Evolutionary conservation across 345 rosid species (phyloP).

Genomic region (Trapa bicornis): DNA sequence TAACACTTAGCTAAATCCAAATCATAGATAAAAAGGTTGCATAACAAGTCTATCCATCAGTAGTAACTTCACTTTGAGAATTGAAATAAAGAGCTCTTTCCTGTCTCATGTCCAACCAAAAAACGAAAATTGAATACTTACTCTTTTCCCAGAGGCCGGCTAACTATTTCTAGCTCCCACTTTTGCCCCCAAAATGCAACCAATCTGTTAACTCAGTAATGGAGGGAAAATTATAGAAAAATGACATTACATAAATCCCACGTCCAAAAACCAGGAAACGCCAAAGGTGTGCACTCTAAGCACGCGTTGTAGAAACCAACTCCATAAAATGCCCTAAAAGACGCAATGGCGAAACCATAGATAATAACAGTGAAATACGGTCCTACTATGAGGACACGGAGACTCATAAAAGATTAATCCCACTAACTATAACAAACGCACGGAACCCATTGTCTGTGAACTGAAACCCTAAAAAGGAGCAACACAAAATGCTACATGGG

Average conservation of each 20-base stretch:
- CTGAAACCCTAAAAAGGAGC: not conserved
- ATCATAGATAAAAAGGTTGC: not conserved
- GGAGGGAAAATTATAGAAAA: not conserved
- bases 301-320: not conserved
- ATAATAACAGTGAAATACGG: not conserved
- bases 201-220: not conserved
- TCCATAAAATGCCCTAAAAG: not conserved
- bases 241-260: not conserved
- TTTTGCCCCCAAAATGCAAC: not conserved
- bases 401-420: not conserved
- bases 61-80: not conserved
- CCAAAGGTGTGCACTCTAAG: not conserved
- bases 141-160: not conserved
- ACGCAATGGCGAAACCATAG: not conserved
- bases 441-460: not conserved
- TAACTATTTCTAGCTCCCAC: not conserved
- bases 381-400: not conserved
- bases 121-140: not conserved
- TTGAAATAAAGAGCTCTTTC: not conserved
- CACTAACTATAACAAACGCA: not conserved
- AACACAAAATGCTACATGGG: not conserved
- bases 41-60: not conserved
- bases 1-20: not conserved
- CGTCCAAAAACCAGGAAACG: not conserved
- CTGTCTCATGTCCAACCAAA: not conserved